These are phyloP conservation scores for Tremella mesenterica DNA, from an alignment of 768 basidiomycete genomes.

Conservation along the genomic window DNA sequence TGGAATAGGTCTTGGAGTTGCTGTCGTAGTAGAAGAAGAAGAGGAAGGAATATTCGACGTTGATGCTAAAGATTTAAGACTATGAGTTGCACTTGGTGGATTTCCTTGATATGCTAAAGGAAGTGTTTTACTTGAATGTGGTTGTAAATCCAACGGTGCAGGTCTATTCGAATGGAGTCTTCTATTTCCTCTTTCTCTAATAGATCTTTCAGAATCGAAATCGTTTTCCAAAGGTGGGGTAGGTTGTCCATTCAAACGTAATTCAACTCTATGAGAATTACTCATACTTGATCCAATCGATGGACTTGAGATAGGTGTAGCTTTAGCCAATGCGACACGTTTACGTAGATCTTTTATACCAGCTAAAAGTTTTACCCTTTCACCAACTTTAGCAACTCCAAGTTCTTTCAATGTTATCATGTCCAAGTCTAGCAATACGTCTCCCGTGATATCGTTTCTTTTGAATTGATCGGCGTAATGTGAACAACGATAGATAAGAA, in stretches of 20 bases:
- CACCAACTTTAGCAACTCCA: slow-evolving; percentile 80
- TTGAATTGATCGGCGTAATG: slow-evolving; percentile 62
- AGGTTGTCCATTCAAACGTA: slow-evolving; percentile 23
- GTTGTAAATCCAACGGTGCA: slow-evolving; percentile 65
- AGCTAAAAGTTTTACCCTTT: slow-evolving; percentile 74
- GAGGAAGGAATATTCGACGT: slow-evolving; percentile 10
- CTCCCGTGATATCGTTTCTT: slow-evolving; percentile 82
- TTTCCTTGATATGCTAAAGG: slow-evolving; percentile 59
- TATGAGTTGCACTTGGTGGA: slow-evolving; percentile 18
- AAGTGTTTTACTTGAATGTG: slow-evolving; percentile 54
- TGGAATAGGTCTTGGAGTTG: not conserved
- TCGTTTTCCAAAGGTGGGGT: slow-evolving; percentile 18
- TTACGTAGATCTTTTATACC: slow-evolving; percentile 72
- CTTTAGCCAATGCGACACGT: slow-evolving; percentile 46
- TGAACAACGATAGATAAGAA: slow-evolving; percentile 65
- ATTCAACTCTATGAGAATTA: slow-evolving; percentile 22
- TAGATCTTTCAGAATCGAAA: too few relatives aligned
- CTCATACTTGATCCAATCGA: slow-evolving; percentile 16
- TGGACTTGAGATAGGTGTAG: slow-evolving; percentile 5
- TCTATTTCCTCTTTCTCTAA: too few relatives aligned
- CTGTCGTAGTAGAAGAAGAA: not conserved
- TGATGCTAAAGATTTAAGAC: slow-evolving; percentile 7
- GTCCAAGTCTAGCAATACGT: slow-evolving; percentile 84
- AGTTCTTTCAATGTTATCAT: slow-evolving; percentile 80
- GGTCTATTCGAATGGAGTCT: slow-evolving; percentile 58